These are phyloP conservation scores for Pyrus communis DNA, from an alignment of 306 rosid genomes.

Conservation along the genomic window DNA sequence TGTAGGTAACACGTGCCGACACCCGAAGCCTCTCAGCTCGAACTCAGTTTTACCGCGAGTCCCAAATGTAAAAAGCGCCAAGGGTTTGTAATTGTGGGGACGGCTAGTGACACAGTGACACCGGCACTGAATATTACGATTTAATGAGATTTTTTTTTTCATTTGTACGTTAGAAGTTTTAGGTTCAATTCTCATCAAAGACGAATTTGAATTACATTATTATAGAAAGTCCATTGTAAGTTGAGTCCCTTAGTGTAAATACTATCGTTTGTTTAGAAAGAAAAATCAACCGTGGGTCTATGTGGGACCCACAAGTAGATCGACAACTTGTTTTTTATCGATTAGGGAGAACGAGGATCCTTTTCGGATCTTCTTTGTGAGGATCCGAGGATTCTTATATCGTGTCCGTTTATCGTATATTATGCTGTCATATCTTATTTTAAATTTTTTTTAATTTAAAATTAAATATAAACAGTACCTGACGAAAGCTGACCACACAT, in stretches of 20 bases:
- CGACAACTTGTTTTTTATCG: not conserved
- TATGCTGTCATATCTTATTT: too few relatives aligned
- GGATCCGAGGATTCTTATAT: too few relatives aligned
- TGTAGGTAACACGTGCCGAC: not conserved
- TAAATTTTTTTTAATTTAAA: too few relatives aligned
- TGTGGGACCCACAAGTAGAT: not conserved
- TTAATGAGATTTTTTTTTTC: fast-evolving
- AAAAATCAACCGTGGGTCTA: not conserved
- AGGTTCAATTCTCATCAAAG: fast-evolving
- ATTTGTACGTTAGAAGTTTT: fast-evolving
- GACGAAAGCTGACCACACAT: fast-evolving
- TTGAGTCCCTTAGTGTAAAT: too few relatives aligned
- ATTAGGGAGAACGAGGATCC: too few relatives aligned
- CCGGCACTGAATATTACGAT: too few relatives aligned
- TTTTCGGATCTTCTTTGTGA: too few relatives aligned
- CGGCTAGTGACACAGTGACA: not conserved
- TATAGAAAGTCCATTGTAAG: fast-evolving
- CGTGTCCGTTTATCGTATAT: too few relatives aligned
- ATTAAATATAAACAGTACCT: too few relatives aligned
- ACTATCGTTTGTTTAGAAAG: too few relatives aligned
- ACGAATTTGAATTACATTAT: too few relatives aligned
- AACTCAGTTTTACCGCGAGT: not conserved
- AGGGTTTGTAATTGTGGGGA: not conserved
- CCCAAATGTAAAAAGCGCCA: not conserved
- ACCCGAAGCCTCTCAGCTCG: not conserved